These are phyloP conservation scores for Anthracocystis setariae DNA, from an alignment of 1,284 basidiomycete genomes.

Conservation along the genomic window DNA sequence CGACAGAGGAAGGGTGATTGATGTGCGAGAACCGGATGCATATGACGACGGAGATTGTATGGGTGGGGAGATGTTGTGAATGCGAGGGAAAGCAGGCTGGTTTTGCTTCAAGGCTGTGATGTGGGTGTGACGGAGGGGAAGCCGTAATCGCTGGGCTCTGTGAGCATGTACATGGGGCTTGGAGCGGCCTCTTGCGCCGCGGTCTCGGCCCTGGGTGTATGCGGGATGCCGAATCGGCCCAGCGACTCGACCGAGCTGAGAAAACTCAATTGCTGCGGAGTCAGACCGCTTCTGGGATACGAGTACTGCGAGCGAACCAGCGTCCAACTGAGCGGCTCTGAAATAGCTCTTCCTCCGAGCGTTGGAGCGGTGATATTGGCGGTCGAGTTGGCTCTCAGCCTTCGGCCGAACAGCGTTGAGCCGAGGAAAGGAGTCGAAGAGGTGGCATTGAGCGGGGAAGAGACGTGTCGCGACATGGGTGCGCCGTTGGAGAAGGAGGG, in stretches of 20 bases:
- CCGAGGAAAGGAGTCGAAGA: constrained; percentile 1
- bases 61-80: background rate
- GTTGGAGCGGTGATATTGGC: constrained; percentile 13
- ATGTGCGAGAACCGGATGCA: background rate
- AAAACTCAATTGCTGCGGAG: constrained; percentile 40
- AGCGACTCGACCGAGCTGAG: constrained; percentile 47
- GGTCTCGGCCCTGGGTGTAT: background rate
- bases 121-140: constrained; percentile 15
- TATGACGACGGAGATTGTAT: background rate
- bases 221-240: constrained; percentile 39
- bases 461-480: constrained; percentile 27
- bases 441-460: constrained; percentile 19
- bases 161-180: constrained; percentile 20
- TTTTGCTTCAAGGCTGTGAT: background rate
- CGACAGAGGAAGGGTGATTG: constrained; percentile 5
- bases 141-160: constrained; percentile 25
- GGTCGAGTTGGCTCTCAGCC: constrained; percentile 16
- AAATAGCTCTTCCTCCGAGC: constrained; percentile 17
- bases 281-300: constrained; percentile 35
- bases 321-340: constrained; percentile 44
- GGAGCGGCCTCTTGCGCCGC: background rate
- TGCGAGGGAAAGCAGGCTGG: too few relatives aligned
- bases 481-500: constrained; percentile 21
- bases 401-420: constrained; percentile 3
- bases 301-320: constrained; percentile 41